Evolutionary conservation across 1,284 basidiomycete species (phyloP), one percentile per base, ranked within the genome.

Genomic region (Mycosarcoma maydis): DNA sequence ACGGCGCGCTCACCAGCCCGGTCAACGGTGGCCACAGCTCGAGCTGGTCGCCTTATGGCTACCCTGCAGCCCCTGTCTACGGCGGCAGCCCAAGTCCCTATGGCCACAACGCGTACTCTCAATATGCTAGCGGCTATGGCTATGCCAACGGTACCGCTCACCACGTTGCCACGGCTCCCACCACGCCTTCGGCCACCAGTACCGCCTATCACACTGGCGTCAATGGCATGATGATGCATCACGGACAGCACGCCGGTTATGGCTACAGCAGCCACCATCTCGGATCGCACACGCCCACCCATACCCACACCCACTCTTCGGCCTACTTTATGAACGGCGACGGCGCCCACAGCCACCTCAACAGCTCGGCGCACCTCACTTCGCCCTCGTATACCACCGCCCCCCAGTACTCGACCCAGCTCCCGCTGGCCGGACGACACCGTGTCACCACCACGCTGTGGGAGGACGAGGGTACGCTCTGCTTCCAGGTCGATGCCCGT

Each of bases 391-490:
- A 80, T 59, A 58, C 66, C 26, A 71, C 75, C 13, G 69, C 73
- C 39, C 73, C 75, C 11, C 77, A 80, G 52, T 78, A 77, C 52
- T 75, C 62, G 57, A 65, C 77, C 17, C 76, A 78, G 45, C 61
- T 80, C 23, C 77, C 79, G 20, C 57, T 78, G n/a, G 71, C 71
- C 3, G 75, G 77, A 16, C 71, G 77, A 13, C 78, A 80, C 61
- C 78, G 79, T 20, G 78, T 81, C 26, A 80, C 80, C 19, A 80
- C 80, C 22, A 81, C 80, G 4, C 59, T 81, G 10, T 81, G 80
- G 80, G 78, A 81, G 57, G 80, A 81, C 38, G 80, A 81, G 51
- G 76, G 77, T 23, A 81, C 80, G 13, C 72, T 81, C 19, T 81
- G 80, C 58, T 81, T 80, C 60, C 80, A 81, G 61, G 80, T 81